Evolutionary conservation across 371 early-diverging fungal genomes (phyloP), one percentile per base, ranked within the genome.

Genomic region (Nematocida sp.): DNA sequence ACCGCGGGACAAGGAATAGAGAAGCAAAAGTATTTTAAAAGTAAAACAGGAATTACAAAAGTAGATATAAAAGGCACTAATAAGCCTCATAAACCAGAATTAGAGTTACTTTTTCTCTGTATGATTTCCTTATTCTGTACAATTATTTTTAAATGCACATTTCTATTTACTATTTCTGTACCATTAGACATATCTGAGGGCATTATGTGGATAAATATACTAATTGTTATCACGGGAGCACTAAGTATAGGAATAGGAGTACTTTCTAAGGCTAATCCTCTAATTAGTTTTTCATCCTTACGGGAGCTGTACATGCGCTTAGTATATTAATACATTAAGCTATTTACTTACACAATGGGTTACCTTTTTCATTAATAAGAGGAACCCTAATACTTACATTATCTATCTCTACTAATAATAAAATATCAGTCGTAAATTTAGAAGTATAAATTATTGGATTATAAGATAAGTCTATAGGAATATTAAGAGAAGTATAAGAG

Each of bases 81-180:
- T 16, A 53, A 49, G 59, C 66, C 66, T 16, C 66, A 66, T 51
- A 33, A 30, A 0, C 66, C 66, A 11, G 16, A 51, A 7, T 26
- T 66, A 9, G 66, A 66, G 45, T 5, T 57, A 13, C 33, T 66
- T 30, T 66, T 66, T 36, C 23, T 66, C 0, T 16, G 57, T 11
- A 55, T 66, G 66, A 51, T 66, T 7, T 66, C 55, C 30, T 23
- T 66, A 30, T 35, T 66, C 2, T 61, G n/a, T 23, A 66, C 66
- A 7, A 38, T 66, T 5, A 18, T 66, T 20, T 57, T 66, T 30
- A 66, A 66, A 28, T 66, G 66, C 11, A 36, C 66, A 4, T 16
- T 60, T 0, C 35, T 0, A 39, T 66, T 36, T 28, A 57, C 36
- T n/a, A 55, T 25, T 18, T 33, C 66, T 13, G 50, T 7, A 11